These are phyloP conservation scores for Sanghuangporus weigelae DNA, from an alignment of 1,284 basidiomycete genomes.

Conservation along the genomic window DNA sequence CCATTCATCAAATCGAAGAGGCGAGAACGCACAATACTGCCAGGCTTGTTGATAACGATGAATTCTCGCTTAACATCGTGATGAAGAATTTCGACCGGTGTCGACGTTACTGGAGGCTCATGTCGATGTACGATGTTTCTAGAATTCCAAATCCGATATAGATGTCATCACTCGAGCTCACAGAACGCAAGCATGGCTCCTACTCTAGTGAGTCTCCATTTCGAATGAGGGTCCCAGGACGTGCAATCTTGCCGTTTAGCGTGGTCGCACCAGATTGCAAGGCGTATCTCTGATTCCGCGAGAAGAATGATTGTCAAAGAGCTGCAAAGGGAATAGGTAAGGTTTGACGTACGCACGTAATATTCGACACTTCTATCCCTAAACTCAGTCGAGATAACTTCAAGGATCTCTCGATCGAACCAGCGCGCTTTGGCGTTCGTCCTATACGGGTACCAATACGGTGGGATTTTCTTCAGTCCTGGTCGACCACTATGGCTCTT, in stretches of 20 bases:
- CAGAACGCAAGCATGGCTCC: slow-evolving; percentile 24
- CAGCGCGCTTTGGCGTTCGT: slow-evolving; percentile 92
- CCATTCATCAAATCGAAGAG: slow-evolving; percentile 3
- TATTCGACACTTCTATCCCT: slow-evolving; percentile 88
- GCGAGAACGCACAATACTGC: slow-evolving; percentile 62
- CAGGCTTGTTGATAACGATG: slow-evolving; percentile 93
- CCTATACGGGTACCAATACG: slow-evolving; percentile 81
- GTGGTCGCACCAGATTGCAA: slow-evolving; percentile 93
- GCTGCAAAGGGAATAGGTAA: background rate
- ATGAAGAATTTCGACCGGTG: slow-evolving; percentile 76
- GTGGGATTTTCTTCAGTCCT: slow-evolving; percentile 65
- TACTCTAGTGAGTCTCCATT: slow-evolving; percentile 92
- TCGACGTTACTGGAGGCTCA: slow-evolving; percentile 91
- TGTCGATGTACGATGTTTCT: slow-evolving; percentile 95
- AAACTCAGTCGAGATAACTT: slow-evolving; percentile 87
- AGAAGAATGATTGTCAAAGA: background rate
- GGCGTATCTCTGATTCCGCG: slow-evolving; percentile 68
- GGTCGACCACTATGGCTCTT: slow-evolving; percentile 15
- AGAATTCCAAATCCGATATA: background rate
- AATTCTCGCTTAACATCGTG: slow-evolving; percentile 78
- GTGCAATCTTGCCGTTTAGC: slow-evolving; percentile 83
- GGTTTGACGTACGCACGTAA: slow-evolving; percentile 58
- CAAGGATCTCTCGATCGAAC: slow-evolving; percentile 79
- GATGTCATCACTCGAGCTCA: slow-evolving; percentile 9
- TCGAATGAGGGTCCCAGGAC: slow-evolving; percentile 72